Evolutionary conservation across 148 eudicot species (phyloP).

Genomic region (Amaranthus palmeri): DNA sequence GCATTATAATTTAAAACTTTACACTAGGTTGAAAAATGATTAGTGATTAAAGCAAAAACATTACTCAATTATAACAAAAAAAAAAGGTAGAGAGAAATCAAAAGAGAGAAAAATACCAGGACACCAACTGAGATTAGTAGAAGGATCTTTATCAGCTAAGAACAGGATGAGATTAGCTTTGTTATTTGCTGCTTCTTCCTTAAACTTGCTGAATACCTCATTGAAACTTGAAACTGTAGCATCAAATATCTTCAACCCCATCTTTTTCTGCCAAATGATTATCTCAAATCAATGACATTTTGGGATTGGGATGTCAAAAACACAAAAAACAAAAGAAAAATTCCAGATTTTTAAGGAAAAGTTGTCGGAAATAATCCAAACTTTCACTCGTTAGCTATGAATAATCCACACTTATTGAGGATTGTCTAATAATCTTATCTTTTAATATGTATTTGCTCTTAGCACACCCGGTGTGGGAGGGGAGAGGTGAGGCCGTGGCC

Average conservation of each 20-base stretch:
- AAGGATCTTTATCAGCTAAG: constrained; percentile 82
- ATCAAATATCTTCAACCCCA: constrained; percentile 63
- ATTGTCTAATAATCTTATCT: too few relatives aligned
- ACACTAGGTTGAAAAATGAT: too few relatives aligned
- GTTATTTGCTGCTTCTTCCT: constrained; percentile 52
- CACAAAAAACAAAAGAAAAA: neutral
- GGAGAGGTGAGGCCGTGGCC: too few relatives aligned
- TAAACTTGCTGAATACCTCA: constrained; percentile 49
- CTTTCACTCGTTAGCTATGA: too few relatives aligned
- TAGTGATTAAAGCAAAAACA: neutral
- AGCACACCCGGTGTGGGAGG: too few relatives aligned
- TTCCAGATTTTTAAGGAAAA: neutral
- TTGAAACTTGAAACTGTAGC: constrained; percentile 56
- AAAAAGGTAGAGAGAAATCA: too few relatives aligned
- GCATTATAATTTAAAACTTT: too few relatives aligned
- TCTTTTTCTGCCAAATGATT: constrained; percentile 19
- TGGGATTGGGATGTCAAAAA: neutral
- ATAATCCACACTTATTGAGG: too few relatives aligned
- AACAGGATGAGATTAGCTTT: constrained; percentile 74
- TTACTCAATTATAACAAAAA: too few relatives aligned
- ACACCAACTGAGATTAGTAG: constrained; percentile 83
- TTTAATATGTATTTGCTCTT: too few relatives aligned
- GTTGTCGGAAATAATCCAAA: neutral
- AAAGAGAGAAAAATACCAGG: constrained; percentile 49
- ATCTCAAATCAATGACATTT: too few relatives aligned